Percentiles rank a stretch among this genome's conserved stretches.
Conservation (phyloP, 345 rosid genomes). For the Salix dunnii region DNA sequence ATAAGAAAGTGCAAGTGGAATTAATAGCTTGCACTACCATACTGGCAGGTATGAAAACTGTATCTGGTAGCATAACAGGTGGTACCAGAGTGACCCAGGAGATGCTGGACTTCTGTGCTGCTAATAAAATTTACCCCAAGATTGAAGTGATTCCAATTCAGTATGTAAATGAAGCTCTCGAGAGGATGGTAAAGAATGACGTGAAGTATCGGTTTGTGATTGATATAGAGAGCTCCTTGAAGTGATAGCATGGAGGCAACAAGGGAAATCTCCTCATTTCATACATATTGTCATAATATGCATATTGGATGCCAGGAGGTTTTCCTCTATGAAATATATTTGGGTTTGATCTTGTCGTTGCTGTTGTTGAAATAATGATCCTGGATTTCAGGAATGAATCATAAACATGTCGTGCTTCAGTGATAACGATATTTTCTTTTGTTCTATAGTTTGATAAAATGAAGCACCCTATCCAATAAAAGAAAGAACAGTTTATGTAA, state of each 20-base stretch:
- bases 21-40: background rate
- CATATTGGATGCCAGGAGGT: background rate
- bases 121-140: conserved; percentile 62
- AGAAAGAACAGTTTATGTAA: too few relatives aligned
- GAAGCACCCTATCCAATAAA: too few relatives aligned
- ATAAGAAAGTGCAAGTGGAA: background rate
- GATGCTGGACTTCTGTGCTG: conserved; percentile 78
- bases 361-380: too few relatives aligned
- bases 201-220: conserved; percentile 83
- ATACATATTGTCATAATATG: background rate
- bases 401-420: too few relatives aligned
- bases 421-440: too few relatives aligned
- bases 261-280: background rate
- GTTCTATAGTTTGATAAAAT: too few relatives aligned
- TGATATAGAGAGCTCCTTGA: conserved; percentile 64
- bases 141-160: conserved; percentile 68
- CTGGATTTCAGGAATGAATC: too few relatives aligned
- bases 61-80: conserved; percentile 65
- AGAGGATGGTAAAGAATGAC: conserved; percentile 70
- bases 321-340: too few relatives aligned
- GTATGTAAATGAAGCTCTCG: conserved; percentile 66
- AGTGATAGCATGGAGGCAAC: conserved; percentile 27
- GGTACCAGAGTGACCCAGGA: conserved; percentile 71
- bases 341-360: too few relatives aligned
- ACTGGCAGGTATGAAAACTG: conserved; percentile 57